These are phyloP conservation scores for Phytophthora pluvialis DNA, from an alignment of 352 stramenopile species.

Conservation along the genomic window DNA sequence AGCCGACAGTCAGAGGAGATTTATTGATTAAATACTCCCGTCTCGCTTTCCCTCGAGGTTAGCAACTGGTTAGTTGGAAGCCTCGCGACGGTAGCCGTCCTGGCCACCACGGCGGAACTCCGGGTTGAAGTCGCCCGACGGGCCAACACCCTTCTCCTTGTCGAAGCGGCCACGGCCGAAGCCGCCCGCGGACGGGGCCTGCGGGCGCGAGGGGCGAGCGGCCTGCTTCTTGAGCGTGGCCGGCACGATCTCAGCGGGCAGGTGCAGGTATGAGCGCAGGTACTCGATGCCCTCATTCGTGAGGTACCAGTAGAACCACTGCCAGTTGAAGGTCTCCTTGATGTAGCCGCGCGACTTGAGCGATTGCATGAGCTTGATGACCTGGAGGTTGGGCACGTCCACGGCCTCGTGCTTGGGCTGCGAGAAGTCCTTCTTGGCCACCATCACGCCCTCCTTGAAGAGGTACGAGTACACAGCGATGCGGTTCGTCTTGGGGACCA, in stretches of 20 bases:
- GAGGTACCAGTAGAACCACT: constrained; percentile 99
- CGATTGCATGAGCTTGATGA: constrained; percentile 98
- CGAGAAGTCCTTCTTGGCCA: constrained; percentile 91
- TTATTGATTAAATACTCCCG: constrained; percentile 77
- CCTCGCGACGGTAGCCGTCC: constrained; percentile 90
- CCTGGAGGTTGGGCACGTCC: constrained; percentile 98
- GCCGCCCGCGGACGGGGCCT: constrained; percentile 73
- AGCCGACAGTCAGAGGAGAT: constrained; percentile 78
- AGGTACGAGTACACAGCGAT: constrained; percentile 99
- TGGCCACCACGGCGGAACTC: constrained; percentile 86
- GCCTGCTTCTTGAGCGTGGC: constrained; percentile 98
- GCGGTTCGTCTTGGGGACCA: constrained; percentile 98
- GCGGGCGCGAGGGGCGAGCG: constrained; percentile 79
- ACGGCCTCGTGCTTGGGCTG: constrained; percentile 96
- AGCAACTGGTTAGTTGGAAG: constrained; percentile 74
- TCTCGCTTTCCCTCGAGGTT: constrained; percentile 42
- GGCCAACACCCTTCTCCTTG: constrained; percentile 91
- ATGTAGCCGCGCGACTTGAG: constrained; percentile 98
- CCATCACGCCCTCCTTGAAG: constrained; percentile 94
- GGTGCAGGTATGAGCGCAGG: constrained; percentile 97
- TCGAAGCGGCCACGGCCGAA: constrained; percentile 88
- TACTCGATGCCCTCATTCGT: constrained; percentile 99
- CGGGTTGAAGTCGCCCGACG: constrained; percentile 89
- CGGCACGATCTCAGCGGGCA: constrained; percentile 98
- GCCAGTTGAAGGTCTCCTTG: constrained; percentile 99